Base-by-base conservation (phyloP, 140 eudicot species). In the Bidens hawaiensis region DNA sequence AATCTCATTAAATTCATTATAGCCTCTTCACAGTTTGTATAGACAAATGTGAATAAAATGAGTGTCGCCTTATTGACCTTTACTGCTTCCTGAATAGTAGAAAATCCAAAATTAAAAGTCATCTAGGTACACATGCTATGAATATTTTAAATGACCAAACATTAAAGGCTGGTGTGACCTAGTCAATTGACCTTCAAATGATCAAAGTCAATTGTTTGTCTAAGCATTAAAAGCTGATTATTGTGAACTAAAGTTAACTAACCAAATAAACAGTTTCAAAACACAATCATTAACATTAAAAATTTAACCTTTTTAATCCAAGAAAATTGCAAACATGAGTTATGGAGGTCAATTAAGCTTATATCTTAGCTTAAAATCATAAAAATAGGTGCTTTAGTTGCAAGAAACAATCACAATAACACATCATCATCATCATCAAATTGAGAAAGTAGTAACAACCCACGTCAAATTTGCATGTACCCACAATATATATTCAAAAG, bases 1-100 rank as follows among this genome's bases (percentile, higher is more conserved):
- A 88, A 60, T 78, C 82, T 88, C 73, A 79, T 36, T 38, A 78
- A 79, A 82, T 82, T 77, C 96, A 88, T 88, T 62, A 77, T 76
- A 82, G 75, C 82, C 64, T 41, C 42, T 59, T n/a, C 55, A 45
- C 25, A 27, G 23, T 59, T 22, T 36, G 21, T 54, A 4, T 19
- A 46, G 24, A 73, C 50, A 16, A 22, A 63, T 42, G 57, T 55
- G 22, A 51, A n/a, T n/a, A n/a, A n/a, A n/a, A 64, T 45, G 51
- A 31, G 27, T 59, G 22, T 51, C 68, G 23, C 67, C 54, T 70
- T 57, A 27, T 49, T 14, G 24, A 49, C 64, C 64, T 18, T 4
- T 17, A 60, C 36, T 5, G 19, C 27, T 58, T 40, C 69, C 70
- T 76, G 41, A 31, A 63, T 24, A 63, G 19, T 22, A 27, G 22